These are phyloP conservation scores for Yamadazyma triangularis DNA, from an alignment of 1,139 yeast genomes.

Conservation along the genomic window DNA sequence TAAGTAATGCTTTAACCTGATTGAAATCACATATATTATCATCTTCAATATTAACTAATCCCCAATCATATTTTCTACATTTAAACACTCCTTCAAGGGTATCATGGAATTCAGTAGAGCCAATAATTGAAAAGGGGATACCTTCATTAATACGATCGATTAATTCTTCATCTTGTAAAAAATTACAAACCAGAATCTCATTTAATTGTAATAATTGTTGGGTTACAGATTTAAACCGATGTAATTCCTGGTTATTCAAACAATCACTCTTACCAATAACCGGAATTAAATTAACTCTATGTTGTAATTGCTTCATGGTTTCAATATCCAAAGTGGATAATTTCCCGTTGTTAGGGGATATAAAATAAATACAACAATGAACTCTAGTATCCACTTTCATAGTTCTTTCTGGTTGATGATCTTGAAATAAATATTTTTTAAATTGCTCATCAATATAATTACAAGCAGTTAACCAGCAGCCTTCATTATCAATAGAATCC, in stretches of 20 bases:
- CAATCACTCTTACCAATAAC: constrained; percentile 74
- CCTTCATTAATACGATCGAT: constrained; percentile 22
- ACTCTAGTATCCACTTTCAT: constrained; percentile 53
- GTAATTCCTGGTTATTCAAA: constrained; percentile 41
- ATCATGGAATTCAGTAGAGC: constrained; percentile 38
- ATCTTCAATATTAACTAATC: constrained; percentile 66
- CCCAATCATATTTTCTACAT: constrained; percentile 75
- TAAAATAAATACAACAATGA: constrained; percentile 73
- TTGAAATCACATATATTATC: constrained; percentile 61
- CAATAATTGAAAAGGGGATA: constrained; percentile 61
- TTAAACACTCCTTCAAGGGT: constrained; percentile 39
- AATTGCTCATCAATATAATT: constrained; percentile 62
- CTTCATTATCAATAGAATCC: constrained; percentile 34
- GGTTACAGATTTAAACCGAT: constrained; percentile 40
- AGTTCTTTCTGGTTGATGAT: constrained; percentile 65
- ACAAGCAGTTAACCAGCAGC: constrained; percentile 55
- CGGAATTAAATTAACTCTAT: constrained; percentile 70
- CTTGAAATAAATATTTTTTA: constrained; percentile 54
- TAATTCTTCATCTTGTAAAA: constrained; percentile 41
- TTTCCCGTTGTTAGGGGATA: constrained; percentile 53
- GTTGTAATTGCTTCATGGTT: constrained; percentile 63
- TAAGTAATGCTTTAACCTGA: constrained; percentile 46
- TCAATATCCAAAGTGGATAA: constrained; percentile 58
- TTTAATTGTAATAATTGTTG: constrained; percentile 40
- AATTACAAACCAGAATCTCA: constrained; percentile 54